Percentiles rank a stretch among this genome's conserved stretches.
Conservation (phyloP, 2,329 filamentous ascomycete species). For the Cercospora citrullina region DNA sequence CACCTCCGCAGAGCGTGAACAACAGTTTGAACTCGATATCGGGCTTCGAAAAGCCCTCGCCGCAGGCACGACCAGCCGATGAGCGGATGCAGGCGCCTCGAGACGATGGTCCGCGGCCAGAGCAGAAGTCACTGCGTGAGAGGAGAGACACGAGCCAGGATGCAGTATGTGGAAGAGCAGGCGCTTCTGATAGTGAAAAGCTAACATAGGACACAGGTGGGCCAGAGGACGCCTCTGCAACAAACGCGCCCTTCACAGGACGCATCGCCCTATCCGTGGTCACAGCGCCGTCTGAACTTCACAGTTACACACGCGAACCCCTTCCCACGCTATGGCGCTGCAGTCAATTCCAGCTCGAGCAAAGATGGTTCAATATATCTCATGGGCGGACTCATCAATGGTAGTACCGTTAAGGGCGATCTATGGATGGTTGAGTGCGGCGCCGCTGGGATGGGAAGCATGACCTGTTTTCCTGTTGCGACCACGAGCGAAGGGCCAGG, state of each 20-base stretch:
- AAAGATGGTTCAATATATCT: slow-evolving; percentile 97
- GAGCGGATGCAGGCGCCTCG: slow-evolving; percentile 20
- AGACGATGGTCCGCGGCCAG: slow-evolving; percentile 23
- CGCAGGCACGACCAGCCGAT: slow-evolving; percentile 20
- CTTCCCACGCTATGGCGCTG: slow-evolving; percentile 94
- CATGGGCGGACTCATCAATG: slow-evolving; percentile 95
- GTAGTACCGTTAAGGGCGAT: slow-evolving; percentile 93
- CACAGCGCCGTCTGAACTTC: slow-evolving; percentile 83
- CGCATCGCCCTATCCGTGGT: slow-evolving; percentile 87
- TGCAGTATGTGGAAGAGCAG: slow-evolving; percentile 22
- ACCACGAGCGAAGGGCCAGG: slow-evolving; percentile 93
- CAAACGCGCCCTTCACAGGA: slow-evolving; percentile 56
- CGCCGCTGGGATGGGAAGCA: slow-evolving; percentile 57
- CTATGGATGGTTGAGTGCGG: slow-evolving; percentile 96
- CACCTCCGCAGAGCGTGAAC: slow-evolving; percentile 70
- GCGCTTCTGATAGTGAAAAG: slow-evolving; percentile 42
- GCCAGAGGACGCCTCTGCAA: slow-evolving; percentile 34
- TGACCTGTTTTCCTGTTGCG: slow-evolving; percentile 87
- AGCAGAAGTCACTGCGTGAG: slow-evolving; percentile 32
- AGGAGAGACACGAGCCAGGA: slow-evolving; percentile 32
- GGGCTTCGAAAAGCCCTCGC: slow-evolving; percentile 11
- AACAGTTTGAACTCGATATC: slow-evolving; percentile 41
- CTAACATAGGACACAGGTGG: slow-evolving; percentile 15
- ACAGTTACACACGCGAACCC: slow-evolving; percentile 78
- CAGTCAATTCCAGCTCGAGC: slow-evolving; percentile 86